A percentile compares a stretch with the other conserved stretches of the same genome.
Evolutionary conservation across 2,329 filamentous ascomycete species (phyloP).

Genomic region (Dactylellina drechsleri): DNA sequence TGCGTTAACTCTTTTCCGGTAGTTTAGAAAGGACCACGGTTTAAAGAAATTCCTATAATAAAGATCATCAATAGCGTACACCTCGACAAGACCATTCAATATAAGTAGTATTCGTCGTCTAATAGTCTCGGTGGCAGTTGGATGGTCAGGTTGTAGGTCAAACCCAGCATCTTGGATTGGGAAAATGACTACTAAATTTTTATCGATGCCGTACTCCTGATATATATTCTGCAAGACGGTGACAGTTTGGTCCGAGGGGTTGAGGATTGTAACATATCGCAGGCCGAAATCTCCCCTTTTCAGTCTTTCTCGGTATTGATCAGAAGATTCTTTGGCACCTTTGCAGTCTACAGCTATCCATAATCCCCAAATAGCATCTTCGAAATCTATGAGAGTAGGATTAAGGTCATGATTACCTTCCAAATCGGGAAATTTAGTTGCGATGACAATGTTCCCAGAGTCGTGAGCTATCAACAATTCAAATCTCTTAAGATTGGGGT

Average conservation of each 20-base stretch:
- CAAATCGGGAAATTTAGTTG: constrained; percentile 7
- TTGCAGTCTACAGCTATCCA: constrained; percentile 18
- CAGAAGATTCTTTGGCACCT: neutral
- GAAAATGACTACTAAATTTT: neutral
- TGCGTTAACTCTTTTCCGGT: constrained; percentile 21
- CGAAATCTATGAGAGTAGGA: neutral
- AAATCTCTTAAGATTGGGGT: neutral
- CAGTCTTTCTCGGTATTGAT: neutral
- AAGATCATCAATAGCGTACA: constrained; percentile 28
- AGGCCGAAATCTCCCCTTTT: neutral
- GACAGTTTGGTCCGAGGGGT: constrained; percentile 23
- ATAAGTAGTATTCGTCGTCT: constrained; percentile 16
- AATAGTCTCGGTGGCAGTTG: neutral
- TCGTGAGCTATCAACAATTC: constrained; percentile 3
- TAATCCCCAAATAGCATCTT: constrained; percentile 30
- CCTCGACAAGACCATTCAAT: constrained; percentile 16
- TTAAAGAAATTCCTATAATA: constrained; percentile 7
- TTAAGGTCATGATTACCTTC: neutral
- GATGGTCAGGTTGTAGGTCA: neutral
- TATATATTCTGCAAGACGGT: neutral
- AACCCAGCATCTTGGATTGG: neutral
- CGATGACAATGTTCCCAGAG: constrained; percentile 6
- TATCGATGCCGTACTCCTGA: neutral
- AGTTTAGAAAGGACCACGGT: constrained; percentile 22
- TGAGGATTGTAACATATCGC: constrained; percentile 22